These are phyloP conservation scores for Diaporthe sp. DNA, from an alignment of 2,329 filamentous ascomycete genomes.

Conservation along the genomic window DNA sequence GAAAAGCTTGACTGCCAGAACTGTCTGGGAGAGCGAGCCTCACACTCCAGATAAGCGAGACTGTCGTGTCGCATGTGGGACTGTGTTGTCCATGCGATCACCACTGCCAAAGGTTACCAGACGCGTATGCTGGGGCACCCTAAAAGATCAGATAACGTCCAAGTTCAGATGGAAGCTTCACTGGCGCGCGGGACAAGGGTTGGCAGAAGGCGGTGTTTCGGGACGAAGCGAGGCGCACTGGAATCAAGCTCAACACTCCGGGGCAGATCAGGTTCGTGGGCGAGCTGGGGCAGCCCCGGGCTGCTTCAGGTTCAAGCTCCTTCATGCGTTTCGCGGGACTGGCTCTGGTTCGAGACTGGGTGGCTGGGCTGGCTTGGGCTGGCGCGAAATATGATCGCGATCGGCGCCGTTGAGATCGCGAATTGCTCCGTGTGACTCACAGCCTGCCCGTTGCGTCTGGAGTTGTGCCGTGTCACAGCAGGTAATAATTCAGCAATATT, in stretches of 20 bases:
- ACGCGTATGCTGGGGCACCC: background rate
- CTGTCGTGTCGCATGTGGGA: conserved; percentile 25
- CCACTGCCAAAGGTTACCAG: background rate
- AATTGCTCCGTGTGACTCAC: background rate
- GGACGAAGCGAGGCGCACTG: conserved; percentile 15
- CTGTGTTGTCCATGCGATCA: conserved; percentile 30
- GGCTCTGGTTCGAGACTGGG: background rate
- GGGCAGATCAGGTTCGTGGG: conserved; percentile 23
- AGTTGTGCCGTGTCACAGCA: background rate
- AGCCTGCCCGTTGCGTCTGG: background rate
- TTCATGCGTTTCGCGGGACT: conserved; percentile 2
- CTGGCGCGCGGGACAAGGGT: background rate
- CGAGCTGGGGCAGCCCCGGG: conserved; percentile 3
- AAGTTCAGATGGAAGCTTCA: conserved; percentile 6
- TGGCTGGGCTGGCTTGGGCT: background rate
- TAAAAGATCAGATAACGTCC: conserved; percentile 14
- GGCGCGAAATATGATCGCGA: conserved; percentile 3
- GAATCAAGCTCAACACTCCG: background rate
- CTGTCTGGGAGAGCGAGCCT: conserved; percentile 25
- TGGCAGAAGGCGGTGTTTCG: conserved; percentile 6
- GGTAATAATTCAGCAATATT: conserved; percentile 9
- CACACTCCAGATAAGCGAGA: conserved; percentile 10
- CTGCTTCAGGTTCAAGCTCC: conserved; percentile 19
- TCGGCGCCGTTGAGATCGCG: conserved; percentile 5
- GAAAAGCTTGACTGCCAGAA: conserved; percentile 15